phyloP scores from a whole-genome alignment of 2,329 filamentous ascomycete genomes.

The Ophiocordyceps camponoti-rufipedis region DNA sequence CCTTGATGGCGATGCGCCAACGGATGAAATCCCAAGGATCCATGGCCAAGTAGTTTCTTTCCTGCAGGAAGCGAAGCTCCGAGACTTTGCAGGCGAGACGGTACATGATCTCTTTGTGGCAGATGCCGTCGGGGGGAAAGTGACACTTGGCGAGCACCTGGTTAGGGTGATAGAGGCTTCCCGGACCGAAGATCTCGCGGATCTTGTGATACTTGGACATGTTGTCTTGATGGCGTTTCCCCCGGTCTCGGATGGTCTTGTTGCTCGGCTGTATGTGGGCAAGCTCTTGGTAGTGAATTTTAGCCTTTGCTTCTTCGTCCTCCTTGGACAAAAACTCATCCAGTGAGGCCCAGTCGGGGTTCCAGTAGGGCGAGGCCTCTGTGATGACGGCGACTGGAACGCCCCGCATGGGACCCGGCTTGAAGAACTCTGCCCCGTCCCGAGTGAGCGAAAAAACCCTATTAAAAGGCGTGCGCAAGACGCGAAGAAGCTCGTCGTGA shows the following conservation, averaged over 20 bases:
- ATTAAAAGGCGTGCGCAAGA: slow-evolving; percentile 1
- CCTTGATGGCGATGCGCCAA: slow-evolving; percentile 12
- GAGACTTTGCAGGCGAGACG: slow-evolving; percentile 14
- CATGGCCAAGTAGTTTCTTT: slow-evolving; percentile 12
- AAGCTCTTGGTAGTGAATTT: slow-evolving; percentile 2
- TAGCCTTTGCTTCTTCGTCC: slow-evolving; percentile 6
- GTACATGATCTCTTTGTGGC: slow-evolving; percentile 17
- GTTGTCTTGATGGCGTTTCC: slow-evolving; percentile 12
- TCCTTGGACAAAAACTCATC: slow-evolving; percentile 11
- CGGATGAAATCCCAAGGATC: slow-evolving; percentile 19
- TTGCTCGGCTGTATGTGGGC: slow-evolving; percentile 2
- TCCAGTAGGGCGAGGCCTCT: slow-evolving; percentile 13
- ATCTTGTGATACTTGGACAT: slow-evolving; percentile 16
- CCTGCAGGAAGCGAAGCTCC: slow-evolving; percentile 10
- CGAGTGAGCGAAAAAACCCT: slow-evolving; percentile 6
- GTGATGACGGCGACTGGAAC: slow-evolving; percentile 11
- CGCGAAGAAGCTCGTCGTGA: background rate
- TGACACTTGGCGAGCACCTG: slow-evolving; percentile 15
- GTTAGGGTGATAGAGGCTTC: slow-evolving; percentile 16
- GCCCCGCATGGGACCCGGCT: slow-evolving; percentile 9
- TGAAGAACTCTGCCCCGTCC: slow-evolving; percentile 8
- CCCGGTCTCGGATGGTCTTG: slow-evolving; percentile 1
- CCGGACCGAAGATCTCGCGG: slow-evolving; percentile 14
- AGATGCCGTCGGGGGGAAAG: slow-evolving; percentile 13
- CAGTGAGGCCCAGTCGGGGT: slow-evolving; percentile 12